phyloP scores from a whole-genome alignment of 2,329 filamentous ascomycete genomes.

The Fusarium bactridioides region DNA sequence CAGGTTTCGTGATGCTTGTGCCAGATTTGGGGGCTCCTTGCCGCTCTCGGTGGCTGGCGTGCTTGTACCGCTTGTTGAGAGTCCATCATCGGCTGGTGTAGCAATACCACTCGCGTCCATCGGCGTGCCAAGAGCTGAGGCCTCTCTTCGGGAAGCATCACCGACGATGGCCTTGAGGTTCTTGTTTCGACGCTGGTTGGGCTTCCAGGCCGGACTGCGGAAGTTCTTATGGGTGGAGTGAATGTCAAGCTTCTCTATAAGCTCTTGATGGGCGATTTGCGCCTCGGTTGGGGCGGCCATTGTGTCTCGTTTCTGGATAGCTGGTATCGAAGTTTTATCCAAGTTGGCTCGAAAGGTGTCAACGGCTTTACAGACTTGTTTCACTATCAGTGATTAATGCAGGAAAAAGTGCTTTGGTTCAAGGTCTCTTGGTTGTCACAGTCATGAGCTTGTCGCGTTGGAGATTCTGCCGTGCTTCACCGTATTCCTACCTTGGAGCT shows the following conservation, averaged over 20 bases:
- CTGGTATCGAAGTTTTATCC: not conserved
- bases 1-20: constrained; percentile 86
- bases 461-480: constrained; percentile 48
- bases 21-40: constrained; percentile 72
- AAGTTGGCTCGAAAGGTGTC: not conserved
- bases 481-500: constrained; percentile 30
- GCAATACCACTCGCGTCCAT: constrained; percentile 79
- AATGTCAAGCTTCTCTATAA: constrained; percentile 93
- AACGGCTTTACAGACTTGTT: not conserved
- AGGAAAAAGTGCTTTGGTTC: not conserved
- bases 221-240: constrained; percentile 86
- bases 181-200: constrained; percentile 96
- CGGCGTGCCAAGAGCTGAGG: constrained; percentile 82
- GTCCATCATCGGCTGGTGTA: constrained; percentile 67
- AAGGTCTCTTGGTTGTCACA: not conserved
- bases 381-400: not conserved
- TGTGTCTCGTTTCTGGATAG: constrained; percentile 45
- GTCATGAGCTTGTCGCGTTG: constrained; percentile 22
- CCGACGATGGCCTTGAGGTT: constrained; percentile 97
- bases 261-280: constrained; percentile 81
- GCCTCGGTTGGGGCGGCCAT: constrained; percentile 73
- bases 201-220: constrained; percentile 89
- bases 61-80: constrained; percentile 65
- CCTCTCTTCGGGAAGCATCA: constrained; percentile 87
- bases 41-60: constrained; percentile 59